Evolutionary conservation across 805 yeast genomes (phyloP).

Genomic region (Saccharomycopsis lassenensis): DNA sequence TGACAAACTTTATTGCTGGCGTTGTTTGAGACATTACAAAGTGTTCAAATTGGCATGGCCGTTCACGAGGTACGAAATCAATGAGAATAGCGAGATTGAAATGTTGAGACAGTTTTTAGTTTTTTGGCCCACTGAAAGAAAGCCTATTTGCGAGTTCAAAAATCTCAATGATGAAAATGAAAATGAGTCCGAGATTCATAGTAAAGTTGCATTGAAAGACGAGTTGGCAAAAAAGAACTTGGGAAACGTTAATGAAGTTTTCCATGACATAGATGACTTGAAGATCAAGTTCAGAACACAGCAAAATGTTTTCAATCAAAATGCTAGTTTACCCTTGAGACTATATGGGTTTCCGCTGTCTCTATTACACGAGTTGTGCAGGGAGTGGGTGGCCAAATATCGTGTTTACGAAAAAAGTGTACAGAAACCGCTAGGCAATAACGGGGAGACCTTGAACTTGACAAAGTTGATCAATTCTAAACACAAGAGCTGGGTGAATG

Average conservation of each 20-base stretch:
- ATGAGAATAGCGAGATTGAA: slow-evolving; percentile 3
- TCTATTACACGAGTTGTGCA: background rate
- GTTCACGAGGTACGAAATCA: slow-evolving; percentile 12
- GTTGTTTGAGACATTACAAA: slow-evolving; percentile 23
- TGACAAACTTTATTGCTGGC: slow-evolving; percentile 20
- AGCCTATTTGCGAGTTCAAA: background rate
- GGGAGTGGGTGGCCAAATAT: slow-evolving; percentile 5
- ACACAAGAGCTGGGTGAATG: too few species aligned
- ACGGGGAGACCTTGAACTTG: too few species aligned
- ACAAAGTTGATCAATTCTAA: too few species aligned
- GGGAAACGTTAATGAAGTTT: slow-evolving; percentile 6
- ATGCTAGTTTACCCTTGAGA: slow-evolving; percentile 5
- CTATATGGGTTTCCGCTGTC: background rate
- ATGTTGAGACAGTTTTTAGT: slow-evolving; percentile 12
- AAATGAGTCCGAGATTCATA: background rate
- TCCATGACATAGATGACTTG: slow-evolving; percentile 11
- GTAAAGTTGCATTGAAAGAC: background rate
- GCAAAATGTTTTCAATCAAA: background rate
- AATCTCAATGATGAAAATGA: background rate
- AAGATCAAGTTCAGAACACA: slow-evolving; percentile 1
- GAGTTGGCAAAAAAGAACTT: background rate
- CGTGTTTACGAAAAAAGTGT: slow-evolving; percentile 4
- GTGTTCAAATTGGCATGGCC: slow-evolving; percentile 24
- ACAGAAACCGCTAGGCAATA: too few species aligned
- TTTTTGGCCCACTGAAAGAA: slow-evolving; percentile 10